phyloP scores from a whole-genome alignment of 805 yeast genomes.

The Wickerhamomyces subpelliculosus region DNA sequence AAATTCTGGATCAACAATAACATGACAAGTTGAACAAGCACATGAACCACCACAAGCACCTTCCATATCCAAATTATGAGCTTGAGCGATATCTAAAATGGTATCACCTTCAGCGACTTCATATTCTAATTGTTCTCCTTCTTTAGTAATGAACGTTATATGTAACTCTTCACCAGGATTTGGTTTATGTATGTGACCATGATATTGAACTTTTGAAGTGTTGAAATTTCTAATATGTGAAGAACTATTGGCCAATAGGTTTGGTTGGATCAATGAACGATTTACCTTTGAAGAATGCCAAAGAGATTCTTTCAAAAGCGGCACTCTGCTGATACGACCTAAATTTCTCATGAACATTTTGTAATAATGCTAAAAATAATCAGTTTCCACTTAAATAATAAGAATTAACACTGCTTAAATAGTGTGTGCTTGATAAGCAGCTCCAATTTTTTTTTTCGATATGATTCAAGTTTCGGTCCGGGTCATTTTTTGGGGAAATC shows the following conservation, averaged over 20 bases:
- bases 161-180: slow-evolving; percentile 88
- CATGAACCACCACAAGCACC: slow-evolving; percentile 99
- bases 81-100: slow-evolving; percentile 90
- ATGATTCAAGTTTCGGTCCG: neutral
- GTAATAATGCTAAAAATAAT: neutral
- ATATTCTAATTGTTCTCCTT: slow-evolving; percentile 72
- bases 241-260: slow-evolving; percentile 11
- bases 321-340: neutral
- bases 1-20: slow-evolving; percentile 91
- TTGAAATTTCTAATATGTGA: slow-evolving; percentile 23
- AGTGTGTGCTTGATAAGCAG: slow-evolving; percentile 1
- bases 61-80: slow-evolving; percentile 89
- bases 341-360: neutral
- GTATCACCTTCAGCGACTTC: slow-evolving; percentile 94
- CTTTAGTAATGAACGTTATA: slow-evolving; percentile 86
- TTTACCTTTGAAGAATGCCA: neutral
- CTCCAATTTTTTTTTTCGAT: too few relatives aligned
- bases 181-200: slow-evolving; percentile 88
- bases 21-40: slow-evolving; percentile 97
- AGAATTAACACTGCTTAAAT: too few relatives aligned
- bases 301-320: neutral
- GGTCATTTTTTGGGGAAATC: neutral
- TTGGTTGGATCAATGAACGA: neutral
- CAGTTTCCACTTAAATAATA: too few relatives aligned
- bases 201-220: slow-evolving; percentile 27